A percentile compares a stretch with the other conserved stretches of the same genome.
phyloP scores from a whole-genome alignment of 176 grass and related monocot genomes.

The Chloris gayana region DNA sequence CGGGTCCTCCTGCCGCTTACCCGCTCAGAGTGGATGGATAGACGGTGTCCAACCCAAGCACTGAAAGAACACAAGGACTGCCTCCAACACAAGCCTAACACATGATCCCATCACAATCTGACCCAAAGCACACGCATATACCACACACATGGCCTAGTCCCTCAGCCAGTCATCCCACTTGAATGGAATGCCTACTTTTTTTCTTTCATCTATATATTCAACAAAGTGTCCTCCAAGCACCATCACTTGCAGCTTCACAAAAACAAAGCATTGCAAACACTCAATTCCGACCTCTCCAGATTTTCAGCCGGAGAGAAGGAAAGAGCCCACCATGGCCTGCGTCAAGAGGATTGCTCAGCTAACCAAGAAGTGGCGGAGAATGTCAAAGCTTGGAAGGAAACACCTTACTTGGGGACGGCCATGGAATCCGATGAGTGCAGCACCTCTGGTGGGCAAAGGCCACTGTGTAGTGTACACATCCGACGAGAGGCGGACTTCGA shows the following conservation, averaged over 20 bases:
- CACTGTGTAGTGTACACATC: neutral
- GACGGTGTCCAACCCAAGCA: neutral
- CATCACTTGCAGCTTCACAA: slow-evolving; percentile 5
- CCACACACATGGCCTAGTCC: slow-evolving; percentile 19
- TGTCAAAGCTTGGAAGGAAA: neutral
- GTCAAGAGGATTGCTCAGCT: neutral
- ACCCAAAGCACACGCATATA: slow-evolving; percentile 23
- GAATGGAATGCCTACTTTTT: too few species aligned
- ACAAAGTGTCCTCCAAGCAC: neutral
- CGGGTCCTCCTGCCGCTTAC: neutral
- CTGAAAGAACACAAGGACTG: neutral
- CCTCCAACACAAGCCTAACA: slow-evolving; percentile 6
- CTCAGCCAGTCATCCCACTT: neutral
- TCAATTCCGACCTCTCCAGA: neutral
- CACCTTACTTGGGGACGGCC: neutral
- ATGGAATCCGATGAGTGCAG: neutral
- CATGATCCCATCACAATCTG: slow-evolving; percentile 33
- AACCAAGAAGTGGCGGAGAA: neutral
- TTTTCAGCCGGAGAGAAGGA: neutral
- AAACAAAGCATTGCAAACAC: slow-evolving; percentile 15
- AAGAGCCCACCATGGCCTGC: neutral
- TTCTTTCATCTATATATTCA: slow-evolving; percentile 37
- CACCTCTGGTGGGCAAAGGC: slow-evolving; percentile 16
- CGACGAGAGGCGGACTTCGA: slow-evolving; percentile 20
- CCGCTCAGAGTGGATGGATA: neutral